Evolutionary conservation across 176 grass and related monocot species (phyloP).

Genomic region (Oryza rufipogon): DNA sequence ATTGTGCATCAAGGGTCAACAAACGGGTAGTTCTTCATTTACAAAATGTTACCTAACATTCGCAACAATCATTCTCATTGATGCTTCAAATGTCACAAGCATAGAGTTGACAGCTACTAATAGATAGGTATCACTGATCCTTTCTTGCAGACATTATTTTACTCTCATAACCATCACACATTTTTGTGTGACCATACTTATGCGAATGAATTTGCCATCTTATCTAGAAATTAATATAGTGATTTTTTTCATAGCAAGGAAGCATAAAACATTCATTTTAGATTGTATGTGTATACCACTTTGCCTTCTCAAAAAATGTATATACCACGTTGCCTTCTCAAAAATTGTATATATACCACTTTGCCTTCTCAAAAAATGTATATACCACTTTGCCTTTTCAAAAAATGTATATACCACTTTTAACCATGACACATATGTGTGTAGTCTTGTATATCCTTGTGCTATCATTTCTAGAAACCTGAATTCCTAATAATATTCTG

Average conservation of each 20-base stretch:
- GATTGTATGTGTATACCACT: not conserved
- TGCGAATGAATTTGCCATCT: not conserved
- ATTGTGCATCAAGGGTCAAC: not conserved
- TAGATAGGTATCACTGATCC: not conserved
- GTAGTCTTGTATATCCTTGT: not conserved
- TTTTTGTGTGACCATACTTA: not conserved
- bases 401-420: not conserved
- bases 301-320: not conserved
- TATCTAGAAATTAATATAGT: constrained; percentile 1
- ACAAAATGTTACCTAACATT: not conserved
- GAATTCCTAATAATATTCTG: not conserved
- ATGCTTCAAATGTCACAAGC: not conserved
- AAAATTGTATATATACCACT: no score
- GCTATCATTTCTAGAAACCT: not conserved
- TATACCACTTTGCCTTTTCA: not conserved
- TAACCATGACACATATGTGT: not conserved
- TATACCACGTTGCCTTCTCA: not conserved
- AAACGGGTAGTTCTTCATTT: not conserved
- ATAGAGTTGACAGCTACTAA: not conserved
- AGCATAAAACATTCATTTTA: not conserved
- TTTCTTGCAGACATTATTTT: not conserved
- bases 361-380: not conserved
- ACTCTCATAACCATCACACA: not conserved
- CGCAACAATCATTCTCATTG: not conserved
- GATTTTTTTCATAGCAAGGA: not conserved